Base-by-base conservation (phyloP, 176 grass and related monocot species). In the Lolium multiflorum region DNA sequence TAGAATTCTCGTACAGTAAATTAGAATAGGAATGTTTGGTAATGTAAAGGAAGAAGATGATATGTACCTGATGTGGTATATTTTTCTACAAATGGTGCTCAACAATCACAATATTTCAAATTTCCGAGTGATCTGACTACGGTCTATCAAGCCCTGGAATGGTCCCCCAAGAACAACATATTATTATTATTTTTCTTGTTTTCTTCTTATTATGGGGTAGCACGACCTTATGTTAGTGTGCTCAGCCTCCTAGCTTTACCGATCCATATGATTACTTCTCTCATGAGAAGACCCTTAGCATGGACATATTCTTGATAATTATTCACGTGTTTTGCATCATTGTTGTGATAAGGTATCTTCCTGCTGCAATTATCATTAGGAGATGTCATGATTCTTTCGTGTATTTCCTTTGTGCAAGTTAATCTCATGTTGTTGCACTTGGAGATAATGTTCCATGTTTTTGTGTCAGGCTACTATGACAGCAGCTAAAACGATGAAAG, bases 401-500 rank as follows among this genome's bases (percentile, higher is more conserved):
- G 47, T 66, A 69, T 55, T 76, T 83, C 14, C 2, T 76, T 63
- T 87, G 47, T 68, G 61, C 66, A 83, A 79, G 24, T 57, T 90
- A 43, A 86, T 78, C 72, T 37, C 70, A 49, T 64, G 26, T 20
- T 74, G 59, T 41, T 90, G 35, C 48, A 77, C 78, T 90, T 78
- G 78, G 15, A 8, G 52, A 85, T 17, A 70, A 67, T 54, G 55
- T 75, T 56, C 43, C 70, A 47, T 83, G 44, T 11, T 89, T 87
- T 89, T 14, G 24, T 76, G 18, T 80, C 71, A 99, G 97, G 97
- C 97, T 87, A 99, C 97, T 74, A 88, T 99, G 79, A 96, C 94
- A 85, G 97, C 97, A 44, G 94, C 94, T 39, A 99, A 99, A 90
- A 94, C 97, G 78, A 96, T 96, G 92, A 99, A 97, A 89, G 97